These are phyloP conservation scores for Mycena metata DNA, from an alignment of 768 basidiomycete species.

Conservation along the genomic window DNA sequence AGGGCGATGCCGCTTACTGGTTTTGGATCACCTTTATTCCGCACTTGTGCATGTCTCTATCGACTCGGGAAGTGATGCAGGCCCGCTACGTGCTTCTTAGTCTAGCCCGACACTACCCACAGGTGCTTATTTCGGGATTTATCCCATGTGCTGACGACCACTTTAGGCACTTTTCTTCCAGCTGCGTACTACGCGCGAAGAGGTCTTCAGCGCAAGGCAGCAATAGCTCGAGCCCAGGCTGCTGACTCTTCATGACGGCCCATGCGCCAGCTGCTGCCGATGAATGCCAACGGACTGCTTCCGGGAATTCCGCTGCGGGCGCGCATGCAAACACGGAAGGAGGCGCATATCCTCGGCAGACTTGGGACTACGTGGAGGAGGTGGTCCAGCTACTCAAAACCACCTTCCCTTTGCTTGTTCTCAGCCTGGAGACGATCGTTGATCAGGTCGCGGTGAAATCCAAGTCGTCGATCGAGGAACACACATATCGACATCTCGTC, in stretches of 20 bases:
- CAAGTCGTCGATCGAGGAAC: constrained; percentile 91
- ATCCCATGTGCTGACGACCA: constrained; percentile 18
- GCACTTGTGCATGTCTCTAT: constrained; percentile 90
- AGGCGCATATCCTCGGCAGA: constrained; percentile 64
- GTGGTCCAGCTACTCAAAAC: constrained; percentile 95
- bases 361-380: constrained; percentile 94
- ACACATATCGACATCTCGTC: constrained; percentile 91
- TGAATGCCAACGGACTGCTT: constrained; percentile 31
- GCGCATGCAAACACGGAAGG: constrained; percentile 44
- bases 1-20: constrained; percentile 97
- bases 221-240: constrained; percentile 52
- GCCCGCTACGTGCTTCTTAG: constrained; percentile 90
- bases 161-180: constrained; percentile 94
- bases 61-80: constrained; percentile 93
- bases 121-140: constrained; percentile 55
- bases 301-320: constrained; percentile 22
- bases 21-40: constrained; percentile 99
- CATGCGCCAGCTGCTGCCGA: constrained; percentile 39
- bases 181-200: constrained; percentile 86
- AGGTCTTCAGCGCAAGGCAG: constrained; percentile 61
- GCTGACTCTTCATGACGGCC: constrained; percentile 49
- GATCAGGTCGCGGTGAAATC: constrained; percentile 94
- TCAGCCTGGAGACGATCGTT: constrained; percentile 97
- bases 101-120: constrained; percentile 92
- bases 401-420: constrained; percentile 92